These are phyloP conservation scores for Fusarium sp. DNA, from an alignment of 2,329 filamentous ascomycete species.

Conservation along the genomic window DNA sequence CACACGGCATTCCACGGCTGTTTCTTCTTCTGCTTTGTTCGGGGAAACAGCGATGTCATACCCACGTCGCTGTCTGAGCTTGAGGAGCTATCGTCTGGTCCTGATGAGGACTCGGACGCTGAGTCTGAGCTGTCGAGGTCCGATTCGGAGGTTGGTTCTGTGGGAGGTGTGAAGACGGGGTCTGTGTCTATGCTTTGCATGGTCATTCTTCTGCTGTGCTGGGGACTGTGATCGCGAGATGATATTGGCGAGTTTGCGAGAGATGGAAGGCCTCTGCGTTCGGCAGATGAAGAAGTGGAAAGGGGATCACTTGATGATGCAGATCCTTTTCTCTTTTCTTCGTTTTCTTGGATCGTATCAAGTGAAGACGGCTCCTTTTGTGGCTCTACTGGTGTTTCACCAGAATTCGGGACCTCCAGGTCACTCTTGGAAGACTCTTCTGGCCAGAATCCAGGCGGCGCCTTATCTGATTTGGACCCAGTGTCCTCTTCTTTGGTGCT, in stretches of 20 bases:
- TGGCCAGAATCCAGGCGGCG: constrained; percentile 35
- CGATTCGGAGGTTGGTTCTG: constrained; percentile 25
- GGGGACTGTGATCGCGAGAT: constrained; percentile 4
- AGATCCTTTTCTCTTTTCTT: constrained; percentile 22
- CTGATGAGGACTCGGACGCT: constrained; percentile 39
- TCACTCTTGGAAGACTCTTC: constrained; percentile 41
- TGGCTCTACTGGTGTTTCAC: constrained; percentile 6
- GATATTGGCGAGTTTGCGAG: constrained; percentile 10
- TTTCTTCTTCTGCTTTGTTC: constrained; percentile 29
- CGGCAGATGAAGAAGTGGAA: neutral
- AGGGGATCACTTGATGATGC: neutral
- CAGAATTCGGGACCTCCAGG: constrained; percentile 18
- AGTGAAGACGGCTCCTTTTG: constrained; percentile 8
- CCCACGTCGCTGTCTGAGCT: constrained; percentile 36
- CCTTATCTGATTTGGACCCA: constrained; percentile 19
- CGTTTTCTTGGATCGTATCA: constrained; percentile 13
- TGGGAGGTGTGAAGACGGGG: constrained; percentile 29
- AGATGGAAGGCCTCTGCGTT: neutral
- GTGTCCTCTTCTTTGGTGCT: constrained; percentile 15
- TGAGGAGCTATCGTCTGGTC: constrained; percentile 42
- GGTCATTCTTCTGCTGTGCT: constrained; percentile 20
- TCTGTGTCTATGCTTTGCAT: constrained; percentile 28
- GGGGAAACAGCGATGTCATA: neutral
- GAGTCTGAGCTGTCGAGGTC: constrained; percentile 36
- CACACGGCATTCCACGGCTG: constrained; percentile 58